Base-by-base conservation (phyloP, 257 asterid species). In the Nicotiana noctiflora region DNA sequence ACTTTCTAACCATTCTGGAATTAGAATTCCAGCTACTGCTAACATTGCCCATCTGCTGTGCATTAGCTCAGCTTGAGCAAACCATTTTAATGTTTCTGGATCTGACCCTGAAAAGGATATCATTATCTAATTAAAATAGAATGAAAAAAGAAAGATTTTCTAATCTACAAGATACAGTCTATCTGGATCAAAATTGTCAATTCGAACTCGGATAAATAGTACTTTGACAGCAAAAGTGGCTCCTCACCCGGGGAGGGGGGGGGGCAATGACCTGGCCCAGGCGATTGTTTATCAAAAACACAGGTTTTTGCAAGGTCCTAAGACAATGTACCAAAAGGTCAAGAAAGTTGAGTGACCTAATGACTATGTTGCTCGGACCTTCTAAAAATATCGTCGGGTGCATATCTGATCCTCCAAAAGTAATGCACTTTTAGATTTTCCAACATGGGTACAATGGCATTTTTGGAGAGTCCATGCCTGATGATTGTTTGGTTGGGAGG, bases 41-140 rank as follows among this genome's bases (percentile, higher is more conserved):
- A 94, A 90, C 98, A 94, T 94, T 15, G 98, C 97, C 97, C 97
- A 91, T 83, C 98, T 77, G n/a, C 86, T 81, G 49, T 93, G 98
- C 81, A 93, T 82, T 76, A 93, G 86, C 78, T 93, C 98, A 3
- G 98, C 98, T 82, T 93, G 98, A 31, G 97, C 97, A 82, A 89
- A 92, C 98, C 97, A 93, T 87, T 85, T 92, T 5, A 93, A 88
- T 52, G 82, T 85, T 68, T 93, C 96, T 29, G 96, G 96, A 82
- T 93, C 98, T 59, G 98, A 92, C 77, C 98, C 97, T 93, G 74
- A 14, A 37, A 77, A 4, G 21, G 2, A 5, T 4, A 2, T 1
- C 65, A 9, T 59, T 57, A 3, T 3, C n/a, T n/a, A 56, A n/a
- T n/a, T 56, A 4, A 57, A 5, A n/a, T n/a, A n/a, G n/a, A n/a